phyloP scores from a whole-genome alignment of 306 rosid species.

The Casuarina cunninghamiana region DNA sequence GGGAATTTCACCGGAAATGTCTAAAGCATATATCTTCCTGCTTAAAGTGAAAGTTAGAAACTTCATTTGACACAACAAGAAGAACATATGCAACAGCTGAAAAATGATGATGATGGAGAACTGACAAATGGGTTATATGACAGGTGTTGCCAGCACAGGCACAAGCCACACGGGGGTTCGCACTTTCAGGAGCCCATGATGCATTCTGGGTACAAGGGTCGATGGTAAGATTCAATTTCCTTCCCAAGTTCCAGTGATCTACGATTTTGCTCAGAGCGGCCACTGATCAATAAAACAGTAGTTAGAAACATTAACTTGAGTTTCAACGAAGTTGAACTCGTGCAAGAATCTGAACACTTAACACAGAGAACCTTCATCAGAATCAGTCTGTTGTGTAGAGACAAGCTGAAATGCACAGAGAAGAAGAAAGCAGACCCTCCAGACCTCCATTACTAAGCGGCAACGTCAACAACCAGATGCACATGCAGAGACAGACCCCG shows the following conservation, averaged over 20 bases:
- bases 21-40: conserved; percentile 43
- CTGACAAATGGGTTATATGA: conserved; percentile 39
- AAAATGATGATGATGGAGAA: neutral
- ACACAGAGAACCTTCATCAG: conserved; percentile 36
- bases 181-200: conserved; percentile 31
- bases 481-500: neutral
- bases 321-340: neutral
- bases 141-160: conserved; percentile 28
- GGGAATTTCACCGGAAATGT: conserved; percentile 36
- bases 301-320: neutral
- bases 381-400: conserved; percentile 27
- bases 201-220: conserved; percentile 39
- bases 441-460: conserved; percentile 28
- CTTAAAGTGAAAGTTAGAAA: conserved; percentile 1
- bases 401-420: conserved; percentile 28
- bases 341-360: neutral
- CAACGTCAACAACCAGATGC: neutral
- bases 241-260: conserved; percentile 32
- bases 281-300: conserved; percentile 18
- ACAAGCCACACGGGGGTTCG: conserved; percentile 37
- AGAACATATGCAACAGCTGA: neutral
- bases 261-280: conserved; percentile 34
- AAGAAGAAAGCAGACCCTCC: conserved; percentile 22
- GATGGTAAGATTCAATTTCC: conserved; percentile 20
- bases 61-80: conserved; percentile 4